phyloP scores from a whole-genome alignment of 2,329 filamentous ascomycete species.

The Calonectria pseudoturangicola region DNA sequence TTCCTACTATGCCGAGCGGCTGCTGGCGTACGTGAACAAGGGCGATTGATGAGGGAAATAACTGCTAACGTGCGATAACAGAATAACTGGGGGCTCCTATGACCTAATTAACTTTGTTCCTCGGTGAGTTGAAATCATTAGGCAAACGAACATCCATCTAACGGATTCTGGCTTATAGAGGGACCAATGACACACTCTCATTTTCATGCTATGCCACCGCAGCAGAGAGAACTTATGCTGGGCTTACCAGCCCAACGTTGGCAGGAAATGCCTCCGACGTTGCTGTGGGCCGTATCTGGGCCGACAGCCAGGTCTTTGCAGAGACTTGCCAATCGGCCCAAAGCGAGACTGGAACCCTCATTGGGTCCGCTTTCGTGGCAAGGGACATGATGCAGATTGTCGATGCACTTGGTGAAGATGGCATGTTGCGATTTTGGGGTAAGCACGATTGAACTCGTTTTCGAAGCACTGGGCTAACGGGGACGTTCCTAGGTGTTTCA shows the following conservation, averaged over 20 bases:
- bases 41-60: not conserved
- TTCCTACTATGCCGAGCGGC: constrained; percentile 10
- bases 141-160: not conserved
- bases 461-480: not conserved
- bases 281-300: constrained; percentile 51
- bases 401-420: constrained; percentile 63
- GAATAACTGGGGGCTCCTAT: constrained; percentile 49
- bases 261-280: constrained; percentile 47
- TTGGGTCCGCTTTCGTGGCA: constrained; percentile 66
- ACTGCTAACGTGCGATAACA: constrained; percentile 14
- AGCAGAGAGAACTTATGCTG: not conserved
- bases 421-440: constrained; percentile 64
- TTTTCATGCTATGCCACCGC: constrained; percentile 51
- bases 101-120: constrained; percentile 55
- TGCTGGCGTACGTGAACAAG: constrained; percentile 36
- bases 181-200: constrained; percentile 53
- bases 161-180: constrained; percentile 42
- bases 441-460: not conserved
- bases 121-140: constrained; percentile 41
- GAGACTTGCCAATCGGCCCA: constrained; percentile 46
- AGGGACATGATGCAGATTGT: constrained; percentile 67
- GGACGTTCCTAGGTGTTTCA: constrained; percentile 49
- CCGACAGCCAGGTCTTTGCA: constrained; percentile 43
- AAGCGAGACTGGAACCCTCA: constrained; percentile 57
- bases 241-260: constrained; percentile 6